Evolutionary conservation across 169 alveolate species (phyloP).

Genomic region (Eimeria necatrix): DNA sequence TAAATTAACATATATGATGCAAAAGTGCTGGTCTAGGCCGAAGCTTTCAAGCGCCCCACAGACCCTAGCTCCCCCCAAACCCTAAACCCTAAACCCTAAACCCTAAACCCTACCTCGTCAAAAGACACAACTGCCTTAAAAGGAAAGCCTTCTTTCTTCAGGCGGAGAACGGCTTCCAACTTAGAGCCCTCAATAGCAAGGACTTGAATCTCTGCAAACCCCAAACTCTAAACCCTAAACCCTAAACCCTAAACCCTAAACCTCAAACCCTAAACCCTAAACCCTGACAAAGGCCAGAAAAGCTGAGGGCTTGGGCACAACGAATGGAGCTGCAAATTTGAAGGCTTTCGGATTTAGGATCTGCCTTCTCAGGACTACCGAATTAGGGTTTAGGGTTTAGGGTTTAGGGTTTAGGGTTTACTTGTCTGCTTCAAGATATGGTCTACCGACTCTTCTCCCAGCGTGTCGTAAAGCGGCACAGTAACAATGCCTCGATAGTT

Average conservation of each 20-base stretch:
- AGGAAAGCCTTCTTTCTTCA: constrained; percentile 32
- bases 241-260: not conserved
- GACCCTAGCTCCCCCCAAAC: not conserved
- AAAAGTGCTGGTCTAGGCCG: not conserved
- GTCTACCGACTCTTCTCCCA: constrained; percentile 79
- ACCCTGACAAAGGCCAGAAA: not conserved
- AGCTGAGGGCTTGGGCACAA: not conserved
- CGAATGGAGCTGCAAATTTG: no score
- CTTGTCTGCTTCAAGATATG: constrained; percentile 73
- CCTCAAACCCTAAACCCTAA: not conserved
- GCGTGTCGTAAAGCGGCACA: constrained; percentile 83
- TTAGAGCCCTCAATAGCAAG: constrained; percentile 69
- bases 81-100: not conserved
- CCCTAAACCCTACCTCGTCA: constrained; percentile 49
- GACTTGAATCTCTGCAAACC: constrained; percentile 74
- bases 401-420: constrained; percentile 62
- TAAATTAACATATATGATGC: no score
- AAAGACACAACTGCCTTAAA: constrained; percentile 56
- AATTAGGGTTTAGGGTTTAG: constrained; percentile 50
- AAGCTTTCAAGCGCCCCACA: not conserved
- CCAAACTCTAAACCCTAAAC: constrained; percentile 10
- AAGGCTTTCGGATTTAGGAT: not conserved
- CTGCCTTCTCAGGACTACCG: not conserved
- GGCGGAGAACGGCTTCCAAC: not conserved
- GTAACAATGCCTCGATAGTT: constrained; percentile 65